Evolutionary conservation across 1,284 basidiomycete genomes (phyloP).

Genomic region (Cystobasidium slooffiae): DNA sequence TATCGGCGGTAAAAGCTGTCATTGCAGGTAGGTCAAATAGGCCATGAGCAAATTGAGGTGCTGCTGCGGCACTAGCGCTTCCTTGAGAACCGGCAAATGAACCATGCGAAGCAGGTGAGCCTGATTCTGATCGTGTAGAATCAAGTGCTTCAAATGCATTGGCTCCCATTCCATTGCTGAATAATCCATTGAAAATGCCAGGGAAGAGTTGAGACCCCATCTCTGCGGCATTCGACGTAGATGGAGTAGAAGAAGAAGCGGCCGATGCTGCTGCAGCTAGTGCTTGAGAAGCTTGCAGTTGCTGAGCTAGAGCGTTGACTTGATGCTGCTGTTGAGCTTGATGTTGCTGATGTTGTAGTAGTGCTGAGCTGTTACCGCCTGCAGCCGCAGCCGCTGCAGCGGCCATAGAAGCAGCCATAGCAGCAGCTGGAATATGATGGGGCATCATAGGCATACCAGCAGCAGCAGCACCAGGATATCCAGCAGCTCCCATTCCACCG

Average conservation of each 20-base stretch:
- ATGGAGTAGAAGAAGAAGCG: background rate
- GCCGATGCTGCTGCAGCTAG: background rate
- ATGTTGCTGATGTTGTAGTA: slow-evolving; percentile 7
- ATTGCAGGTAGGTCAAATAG: slow-evolving; percentile 10
- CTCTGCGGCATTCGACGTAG: background rate
- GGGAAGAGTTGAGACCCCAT: slow-evolving; percentile 27
- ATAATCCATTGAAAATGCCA: slow-evolving; percentile 37
- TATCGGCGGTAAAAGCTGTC: background rate
- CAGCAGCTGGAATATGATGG: slow-evolving; percentile 19
- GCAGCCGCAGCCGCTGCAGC: slow-evolving; percentile 5
- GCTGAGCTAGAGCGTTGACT: background rate
- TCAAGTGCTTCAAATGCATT: slow-evolving; percentile 16
- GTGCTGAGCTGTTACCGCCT: background rate
- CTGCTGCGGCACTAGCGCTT: background rate
- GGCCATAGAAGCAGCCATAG: slow-evolving; percentile 15
- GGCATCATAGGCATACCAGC: slow-evolving; percentile 4
- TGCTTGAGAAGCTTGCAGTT: background rate
- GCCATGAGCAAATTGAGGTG: slow-evolving; percentile 10
- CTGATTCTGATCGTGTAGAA: slow-evolving; percentile 30
- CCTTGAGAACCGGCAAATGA: background rate
- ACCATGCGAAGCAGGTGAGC: slow-evolving; percentile 24
- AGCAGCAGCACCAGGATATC: slow-evolving; percentile 8
- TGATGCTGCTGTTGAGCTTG: slow-evolving; percentile 24
- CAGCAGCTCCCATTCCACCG: no score
- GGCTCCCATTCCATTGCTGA: slow-evolving; percentile 4